Base-by-base conservation (phyloP, 2,329 filamentous ascomycete genomes). In the Ascochyta koolunga region DNA sequence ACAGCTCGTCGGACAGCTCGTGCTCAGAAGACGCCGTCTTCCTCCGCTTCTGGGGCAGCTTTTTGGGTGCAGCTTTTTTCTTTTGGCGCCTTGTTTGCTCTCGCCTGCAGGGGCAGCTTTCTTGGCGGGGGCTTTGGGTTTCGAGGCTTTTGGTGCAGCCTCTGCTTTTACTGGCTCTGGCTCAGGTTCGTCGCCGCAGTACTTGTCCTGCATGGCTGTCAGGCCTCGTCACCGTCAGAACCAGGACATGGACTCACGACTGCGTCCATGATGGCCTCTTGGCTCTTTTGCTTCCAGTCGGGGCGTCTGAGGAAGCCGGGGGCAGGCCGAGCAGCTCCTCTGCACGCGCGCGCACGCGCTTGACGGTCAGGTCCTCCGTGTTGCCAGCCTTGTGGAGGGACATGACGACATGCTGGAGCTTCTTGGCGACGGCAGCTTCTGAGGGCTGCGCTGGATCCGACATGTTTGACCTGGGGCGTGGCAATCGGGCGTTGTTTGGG, bases 281-380 rank as follows among this genome's bases (percentile, higher is more conserved):
- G 61, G 79, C 65, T 83, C 78, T 73, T 86, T 78, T 51, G 78
- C 75, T 66, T 87, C 86, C 86, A 88, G 4, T 67, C 64, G 1
- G 64, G 62, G 54, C 80, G 71, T 63, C 83, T 87, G 61, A 86
- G 80, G 63, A 85, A 87, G 2, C 78, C 83, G 5, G 74, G 7
- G 79, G 74, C 19, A 88, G 71, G 27, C 76, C 78, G 10, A 87
- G 69, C 42, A 78, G 69, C 51, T 79, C 71, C 66, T 86, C 84
- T 4, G 79, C 80, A 21, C 78, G 78, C 25, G 75, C 65, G 42
- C 85, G 82, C 44, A 86, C 80, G 49, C 77, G 77, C 58, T 84
- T 86, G 46, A 86, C 77, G 0, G 85, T 86, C 56, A 86, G 70
- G 44, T 84, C 78, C 5, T 84, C 79, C 27, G 72, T 68, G 18